phyloP scores from a whole-genome alignment of 495 filamentous ascomycete genomes.

The Aspergillus sclerotioniger region DNA sequence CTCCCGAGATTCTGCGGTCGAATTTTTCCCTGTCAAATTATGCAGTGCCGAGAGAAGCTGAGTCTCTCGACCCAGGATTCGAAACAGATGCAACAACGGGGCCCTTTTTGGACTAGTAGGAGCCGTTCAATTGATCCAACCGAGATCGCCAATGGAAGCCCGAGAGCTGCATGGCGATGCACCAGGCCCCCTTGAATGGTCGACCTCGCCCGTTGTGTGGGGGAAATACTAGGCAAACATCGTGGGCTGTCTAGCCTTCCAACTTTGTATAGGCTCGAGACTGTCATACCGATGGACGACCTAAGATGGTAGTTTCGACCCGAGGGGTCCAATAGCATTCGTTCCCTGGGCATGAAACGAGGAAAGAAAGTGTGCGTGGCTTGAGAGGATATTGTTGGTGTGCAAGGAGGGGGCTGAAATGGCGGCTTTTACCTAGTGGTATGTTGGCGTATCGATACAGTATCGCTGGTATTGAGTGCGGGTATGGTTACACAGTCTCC shows the following conservation, averaged over 20 bases:
- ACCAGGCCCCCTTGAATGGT: constrained; percentile 8
- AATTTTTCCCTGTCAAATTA: neutral
- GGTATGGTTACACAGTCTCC: constrained; percentile 13
- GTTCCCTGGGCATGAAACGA: constrained; percentile 13
- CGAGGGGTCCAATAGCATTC: constrained; percentile 12
- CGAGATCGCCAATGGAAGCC: constrained; percentile 9
- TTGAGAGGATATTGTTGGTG: constrained; percentile 9
- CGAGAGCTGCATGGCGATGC: constrained; percentile 9
- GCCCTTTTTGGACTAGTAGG: constrained; percentile 3
- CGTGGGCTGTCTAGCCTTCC: neutral
- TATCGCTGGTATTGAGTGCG: constrained; percentile 9
- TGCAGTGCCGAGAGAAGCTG: constrained; percentile 8
- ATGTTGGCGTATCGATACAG: constrained; percentile 3
- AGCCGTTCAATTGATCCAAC: constrained; percentile 5
- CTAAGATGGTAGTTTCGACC: constrained; percentile 4
- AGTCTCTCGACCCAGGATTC: neutral
- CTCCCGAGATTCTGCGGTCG: neutral
- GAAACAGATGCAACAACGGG: constrained; percentile 13
- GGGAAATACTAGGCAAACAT: constrained; percentile 8
- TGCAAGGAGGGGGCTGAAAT: constrained; percentile 15
- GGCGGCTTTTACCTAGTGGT: constrained; percentile 8
- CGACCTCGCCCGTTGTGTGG: constrained; percentile 16
- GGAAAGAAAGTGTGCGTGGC: constrained; percentile 16
- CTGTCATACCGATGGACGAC: constrained; percentile 5
- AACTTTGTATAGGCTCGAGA: neutral